Conservation (phyloP, 2,329 filamentous ascomycete species). For the Aspergillus fischeri region DNA sequence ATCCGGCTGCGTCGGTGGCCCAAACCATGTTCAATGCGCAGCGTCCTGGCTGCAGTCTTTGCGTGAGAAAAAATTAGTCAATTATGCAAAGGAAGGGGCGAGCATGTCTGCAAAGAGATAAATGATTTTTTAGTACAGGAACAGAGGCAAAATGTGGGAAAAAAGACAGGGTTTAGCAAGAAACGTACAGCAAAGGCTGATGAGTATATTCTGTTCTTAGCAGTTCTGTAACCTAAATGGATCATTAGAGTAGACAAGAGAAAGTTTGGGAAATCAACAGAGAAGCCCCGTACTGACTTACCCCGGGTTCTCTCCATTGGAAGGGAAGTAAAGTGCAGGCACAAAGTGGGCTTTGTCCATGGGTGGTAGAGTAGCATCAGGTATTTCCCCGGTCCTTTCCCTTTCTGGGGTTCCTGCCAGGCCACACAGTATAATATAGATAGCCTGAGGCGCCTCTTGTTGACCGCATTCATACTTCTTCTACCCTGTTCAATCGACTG, state of each 20-base stretch:
- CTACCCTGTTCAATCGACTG: constrained; percentile 1
- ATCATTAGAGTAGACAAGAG: background rate
- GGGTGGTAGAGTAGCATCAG: constrained; percentile 2
- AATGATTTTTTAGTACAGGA: background rate
- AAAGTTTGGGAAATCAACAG: background rate
- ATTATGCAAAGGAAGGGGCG: constrained; percentile 1
- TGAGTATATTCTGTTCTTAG: background rate
- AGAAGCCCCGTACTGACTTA: background rate
- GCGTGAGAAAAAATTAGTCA: background rate
- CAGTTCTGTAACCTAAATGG: background rate
- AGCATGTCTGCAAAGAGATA: background rate
- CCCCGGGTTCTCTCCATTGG: background rate
- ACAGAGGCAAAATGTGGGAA: background rate
- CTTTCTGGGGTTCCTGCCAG: constrained; percentile 6
- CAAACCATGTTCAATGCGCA: constrained; percentile 2
- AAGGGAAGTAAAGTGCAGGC: background rate
- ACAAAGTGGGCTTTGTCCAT: background rate
- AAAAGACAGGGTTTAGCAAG: background rate
- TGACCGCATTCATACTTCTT: background rate
- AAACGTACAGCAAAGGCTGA: background rate
- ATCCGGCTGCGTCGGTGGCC: constrained; percentile 7
- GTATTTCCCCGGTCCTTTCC: constrained; percentile 9
- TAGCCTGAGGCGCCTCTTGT: background rate
- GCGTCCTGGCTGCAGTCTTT: background rate
- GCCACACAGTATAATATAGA: background rate